These are phyloP conservation scores for Cladosporium oxysporum DNA, from an alignment of 2,329 filamentous ascomycete species.

Conservation along the genomic window DNA sequence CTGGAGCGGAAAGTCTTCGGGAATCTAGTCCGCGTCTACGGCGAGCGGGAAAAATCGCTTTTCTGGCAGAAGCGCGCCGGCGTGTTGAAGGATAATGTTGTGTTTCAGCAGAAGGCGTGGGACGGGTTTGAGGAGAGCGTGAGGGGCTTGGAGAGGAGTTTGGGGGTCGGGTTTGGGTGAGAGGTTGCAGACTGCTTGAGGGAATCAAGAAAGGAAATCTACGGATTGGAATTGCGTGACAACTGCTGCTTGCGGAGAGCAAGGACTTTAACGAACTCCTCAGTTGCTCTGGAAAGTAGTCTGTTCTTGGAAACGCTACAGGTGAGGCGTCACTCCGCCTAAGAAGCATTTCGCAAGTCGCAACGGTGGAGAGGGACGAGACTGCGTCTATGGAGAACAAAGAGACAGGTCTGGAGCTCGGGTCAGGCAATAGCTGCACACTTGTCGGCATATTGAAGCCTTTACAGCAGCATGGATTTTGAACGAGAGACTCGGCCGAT, in stretches of 20 bases:
- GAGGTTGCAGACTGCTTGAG: not conserved
- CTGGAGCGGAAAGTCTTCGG: slow-evolving; percentile 73
- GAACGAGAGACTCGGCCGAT: not conserved
- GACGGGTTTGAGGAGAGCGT: slow-evolving; percentile 29
- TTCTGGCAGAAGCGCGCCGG: not conserved
- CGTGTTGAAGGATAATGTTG: slow-evolving; percentile 12
- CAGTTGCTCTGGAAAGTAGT: no score
- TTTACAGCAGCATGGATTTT: not conserved
- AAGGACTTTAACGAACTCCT: no score
- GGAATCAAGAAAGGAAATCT: not conserved
- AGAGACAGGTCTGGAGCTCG: not conserved
- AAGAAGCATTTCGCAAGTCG: not conserved
- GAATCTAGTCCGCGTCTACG: slow-evolving; percentile 61
- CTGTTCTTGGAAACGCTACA: not conserved
- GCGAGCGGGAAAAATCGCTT: slow-evolving; percentile 39
- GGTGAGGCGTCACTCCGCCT: not conserved
- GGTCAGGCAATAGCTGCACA: not conserved
- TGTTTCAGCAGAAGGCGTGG: slow-evolving; percentile 14
- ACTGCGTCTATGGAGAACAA: not conserved
- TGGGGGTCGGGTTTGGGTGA: not conserved
- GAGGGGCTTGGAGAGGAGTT: slow-evolving; percentile 11
- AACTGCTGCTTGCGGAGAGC: no score
- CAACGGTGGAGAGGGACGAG: not conserved
- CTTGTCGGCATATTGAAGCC: not conserved
- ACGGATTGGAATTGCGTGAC: not conserved